Evolutionary conservation across 2,329 filamentous ascomycete species (phyloP).

Genomic region (Colletotrichum costaricense): DNA sequence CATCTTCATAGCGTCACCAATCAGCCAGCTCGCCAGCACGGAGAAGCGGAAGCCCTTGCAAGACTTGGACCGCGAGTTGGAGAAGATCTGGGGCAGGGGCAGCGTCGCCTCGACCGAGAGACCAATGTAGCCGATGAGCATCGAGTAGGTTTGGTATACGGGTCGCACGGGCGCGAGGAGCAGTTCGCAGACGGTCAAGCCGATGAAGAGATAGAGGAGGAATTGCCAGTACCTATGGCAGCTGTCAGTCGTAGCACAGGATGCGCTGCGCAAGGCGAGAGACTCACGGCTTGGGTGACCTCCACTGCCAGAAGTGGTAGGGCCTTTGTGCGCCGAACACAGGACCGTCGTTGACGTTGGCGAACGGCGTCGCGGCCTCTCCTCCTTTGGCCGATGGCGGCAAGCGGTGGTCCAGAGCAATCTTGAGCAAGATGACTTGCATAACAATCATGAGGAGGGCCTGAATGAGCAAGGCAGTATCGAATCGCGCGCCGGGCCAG

Average conservation of each 20-base stretch:
- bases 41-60: slow-evolving; percentile 83
- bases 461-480: slow-evolving; percentile 71
- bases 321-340: slow-evolving; percentile 64
- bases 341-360: slow-evolving; percentile 55
- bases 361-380: slow-evolving; percentile 72
- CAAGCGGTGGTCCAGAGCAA: slow-evolving; percentile 76
- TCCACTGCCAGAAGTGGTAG: slow-evolving; percentile 88
- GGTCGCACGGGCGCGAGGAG: slow-evolving; percentile 68
- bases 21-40: slow-evolving; percentile 81
- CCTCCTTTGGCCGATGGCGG: slow-evolving; percentile 69
- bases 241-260: background rate
- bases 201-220: slow-evolving; percentile 73
- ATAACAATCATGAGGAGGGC: slow-evolving; percentile 74
- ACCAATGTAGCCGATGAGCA: slow-evolving; percentile 78
- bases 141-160: slow-evolving; percentile 74
- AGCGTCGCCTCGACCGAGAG: slow-evolving; percentile 84
- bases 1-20: slow-evolving; percentile 88
- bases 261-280: background rate
- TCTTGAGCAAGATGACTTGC: slow-evolving; percentile 72
- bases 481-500: slow-evolving; percentile 75
- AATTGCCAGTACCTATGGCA: slow-evolving; percentile 79
- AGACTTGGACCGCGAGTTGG: slow-evolving; percentile 75
- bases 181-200: slow-evolving; percentile 73
- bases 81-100: slow-evolving; percentile 80
- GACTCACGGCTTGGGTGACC: slow-evolving; percentile 72